Evolutionary conservation across 2,329 filamentous ascomycete species (phyloP), one percentile per base, ranked within the genome.

Genomic region (Diaporthe sp.): DNA sequence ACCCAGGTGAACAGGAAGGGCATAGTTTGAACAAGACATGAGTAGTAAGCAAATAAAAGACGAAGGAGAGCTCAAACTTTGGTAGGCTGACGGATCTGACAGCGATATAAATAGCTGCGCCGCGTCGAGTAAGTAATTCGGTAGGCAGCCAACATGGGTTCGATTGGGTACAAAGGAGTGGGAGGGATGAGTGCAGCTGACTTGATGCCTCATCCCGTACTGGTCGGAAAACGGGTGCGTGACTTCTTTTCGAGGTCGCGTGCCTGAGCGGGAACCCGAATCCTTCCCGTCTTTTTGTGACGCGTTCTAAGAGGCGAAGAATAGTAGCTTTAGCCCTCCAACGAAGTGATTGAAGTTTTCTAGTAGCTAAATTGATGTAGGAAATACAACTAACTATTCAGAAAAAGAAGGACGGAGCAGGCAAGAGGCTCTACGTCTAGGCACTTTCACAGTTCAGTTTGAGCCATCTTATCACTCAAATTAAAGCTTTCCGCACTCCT

Each of bases 1-100:
- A 97, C 85, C 75, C 89, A 86, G n/a, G 87, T 84, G 82, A 97
- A 97, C 1, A 86, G 86, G 77, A 95, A 87, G 27, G 91, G 87
- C 92, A 93, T 93, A 22, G 66, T 73, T 76, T 7, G 35, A 51
- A 27, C 15, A 22, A 35, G 27, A 47, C 32, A 66, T 17, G 15
- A 75, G 50, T 1, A 35, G 7, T 44, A 6, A 63, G 30, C 5
- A 63, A 63, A 30, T 12, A 19, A 4, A 7, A 37, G 17, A 32
- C 3, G 4, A 44, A 22, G 19, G 30, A 51, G 22, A 27, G 44
- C 12, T 37, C 9, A 22, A n/a, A n/a, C 22, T 53, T 6, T 25
- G 22, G 47, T 35, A 25, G 47, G 63, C 63, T 53, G 63, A 39
- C 63, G 47, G 44, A 5, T 27, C 25, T 30, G 15, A 37, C 7